These are phyloP conservation scores for Phytophthora cryptogea DNA, from an alignment of 352 stramenopile genomes.

Conservation along the genomic window DNA sequence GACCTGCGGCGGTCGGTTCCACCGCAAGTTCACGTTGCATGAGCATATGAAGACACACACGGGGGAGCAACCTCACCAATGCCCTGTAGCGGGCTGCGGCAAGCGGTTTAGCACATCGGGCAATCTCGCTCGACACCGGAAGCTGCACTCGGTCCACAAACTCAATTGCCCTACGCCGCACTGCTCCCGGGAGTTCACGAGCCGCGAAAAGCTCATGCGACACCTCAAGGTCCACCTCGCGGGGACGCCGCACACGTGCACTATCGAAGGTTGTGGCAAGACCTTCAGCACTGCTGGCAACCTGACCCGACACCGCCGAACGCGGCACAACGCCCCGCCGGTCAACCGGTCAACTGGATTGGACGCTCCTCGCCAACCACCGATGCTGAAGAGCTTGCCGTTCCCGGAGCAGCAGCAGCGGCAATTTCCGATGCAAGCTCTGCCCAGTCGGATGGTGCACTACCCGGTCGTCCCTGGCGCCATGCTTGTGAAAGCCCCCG, in stretches of 20 bases:
- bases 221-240: conserved; percentile 59
- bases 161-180: conserved; percentile 47
- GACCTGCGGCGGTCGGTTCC: conserved; percentile 57
- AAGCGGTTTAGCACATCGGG: conserved; percentile 78
- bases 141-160: conserved; percentile 58
- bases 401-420: conserved; percentile 25
- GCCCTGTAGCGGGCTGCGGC: conserved; percentile 51
- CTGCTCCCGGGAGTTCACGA: conserved; percentile 57
- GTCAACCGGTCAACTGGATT: conserved; percentile 4
- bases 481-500: conserved; percentile 30
- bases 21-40: conserved; percentile 73
- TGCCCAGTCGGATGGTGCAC: conserved; percentile 19
- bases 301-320: conserved; percentile 59
- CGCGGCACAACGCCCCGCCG: conserved; percentile 40
- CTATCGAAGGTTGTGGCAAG: conserved; percentile 47
- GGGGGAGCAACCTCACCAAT: conserved; percentile 70
- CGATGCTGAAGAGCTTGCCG: conserved; percentile 24
- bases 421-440: conserved; percentile 21
- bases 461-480: conserved; percentile 28
- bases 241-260: conserved; percentile 57
- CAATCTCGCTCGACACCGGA: conserved; percentile 72
- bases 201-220: conserved; percentile 51
- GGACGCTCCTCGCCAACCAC: conserved; percentile 14
- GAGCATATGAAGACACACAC: conserved; percentile 85
- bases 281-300: conserved; percentile 67